Conservation (phyloP, 2,329 filamentous ascomycete genomes). For the Penicillium olsonii region DNA sequence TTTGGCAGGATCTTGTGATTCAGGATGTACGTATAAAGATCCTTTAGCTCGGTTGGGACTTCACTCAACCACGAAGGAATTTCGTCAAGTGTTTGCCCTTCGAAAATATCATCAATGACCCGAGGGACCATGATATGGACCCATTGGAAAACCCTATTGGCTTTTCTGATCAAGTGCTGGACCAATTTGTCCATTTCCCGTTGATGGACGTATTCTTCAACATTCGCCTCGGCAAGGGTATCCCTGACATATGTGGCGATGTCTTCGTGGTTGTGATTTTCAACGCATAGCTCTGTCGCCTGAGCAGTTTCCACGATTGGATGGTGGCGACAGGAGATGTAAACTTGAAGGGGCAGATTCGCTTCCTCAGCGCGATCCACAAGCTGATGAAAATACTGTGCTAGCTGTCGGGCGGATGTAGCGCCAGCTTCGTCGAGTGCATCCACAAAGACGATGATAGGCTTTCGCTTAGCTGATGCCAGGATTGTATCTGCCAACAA, state of each 20-base stretch:
- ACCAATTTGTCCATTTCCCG: too few species aligned
- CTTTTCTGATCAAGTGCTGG: too few species aligned
- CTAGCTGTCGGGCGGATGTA: slow-evolving; percentile 1
- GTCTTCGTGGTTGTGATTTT: slow-evolving; percentile 9
- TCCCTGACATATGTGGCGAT: slow-evolving; percentile 7
- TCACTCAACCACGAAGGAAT: slow-evolving; percentile 4
- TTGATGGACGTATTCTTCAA: too few species aligned
- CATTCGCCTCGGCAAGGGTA: too few species aligned
- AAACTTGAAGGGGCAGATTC: not conserved
- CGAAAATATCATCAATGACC: too few species aligned
- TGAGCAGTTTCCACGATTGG: slow-evolving; percentile 4
- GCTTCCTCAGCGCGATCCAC: not conserved
- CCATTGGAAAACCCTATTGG: too few species aligned
- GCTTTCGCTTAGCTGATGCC: not conserved
- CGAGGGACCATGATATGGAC: too few species aligned
- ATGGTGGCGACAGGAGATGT: slow-evolving; percentile 19
- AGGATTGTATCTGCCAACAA: slow-evolving; percentile 5
- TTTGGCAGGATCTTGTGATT: not conserved
- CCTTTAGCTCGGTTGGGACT: slow-evolving; percentile 9
- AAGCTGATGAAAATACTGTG: slow-evolving; percentile 8
- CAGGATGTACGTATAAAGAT: slow-evolving; percentile 13
- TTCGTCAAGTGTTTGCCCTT: too few species aligned
- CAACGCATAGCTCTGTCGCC: slow-evolving; percentile 8
- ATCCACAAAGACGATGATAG: slow-evolving; percentile 13
- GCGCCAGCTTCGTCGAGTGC: slow-evolving; percentile 14